Conservation (phyloP, 257 asterid species). For the Solanum piurae region DNA sequence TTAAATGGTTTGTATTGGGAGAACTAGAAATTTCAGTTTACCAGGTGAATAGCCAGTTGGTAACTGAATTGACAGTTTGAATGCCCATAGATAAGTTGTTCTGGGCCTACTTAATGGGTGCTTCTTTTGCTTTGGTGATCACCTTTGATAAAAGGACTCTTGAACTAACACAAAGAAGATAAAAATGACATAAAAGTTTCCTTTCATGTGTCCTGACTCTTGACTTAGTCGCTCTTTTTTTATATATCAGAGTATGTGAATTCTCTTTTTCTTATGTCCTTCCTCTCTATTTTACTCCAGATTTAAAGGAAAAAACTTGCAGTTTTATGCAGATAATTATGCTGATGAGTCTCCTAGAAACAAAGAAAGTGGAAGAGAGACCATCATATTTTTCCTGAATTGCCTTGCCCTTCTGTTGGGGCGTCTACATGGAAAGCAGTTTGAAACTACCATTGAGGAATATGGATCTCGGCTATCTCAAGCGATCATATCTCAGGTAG, state of each 20-base stretch:
- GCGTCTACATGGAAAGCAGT: constrained; percentile 47
- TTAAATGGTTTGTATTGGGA: background rate
- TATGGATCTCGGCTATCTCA: constrained; percentile 57
- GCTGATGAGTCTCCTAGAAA: constrained; percentile 38
- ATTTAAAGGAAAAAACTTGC: constrained; percentile 9
- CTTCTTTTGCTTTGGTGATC: background rate
- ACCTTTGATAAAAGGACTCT: background rate
- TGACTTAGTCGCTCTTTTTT: background rate
- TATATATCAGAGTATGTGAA: background rate
- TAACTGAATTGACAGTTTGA: background rate
- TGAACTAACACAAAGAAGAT: background rate
- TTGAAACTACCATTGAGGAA: constrained; percentile 47
- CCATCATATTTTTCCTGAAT: constrained; percentile 62
- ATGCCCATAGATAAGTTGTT: background rate
- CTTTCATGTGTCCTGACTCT: background rate
- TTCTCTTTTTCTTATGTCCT: background rate
- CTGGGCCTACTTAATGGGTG: background rate
- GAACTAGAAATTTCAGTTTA: background rate
- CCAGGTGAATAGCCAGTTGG: background rate
- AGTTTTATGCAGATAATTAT: constrained; percentile 64
- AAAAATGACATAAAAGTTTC: background rate
- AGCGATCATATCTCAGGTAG: constrained; percentile 74
- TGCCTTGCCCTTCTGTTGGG: constrained; percentile 82
- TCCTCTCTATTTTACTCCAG: background rate
- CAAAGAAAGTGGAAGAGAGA: constrained; percentile 48